Percentiles rank a stretch among this genome's conserved stretches.
Evolutionary conservation across 1,284 basidiomycete species (phyloP).

Genomic region (Pisolithus thermaeus): DNA sequence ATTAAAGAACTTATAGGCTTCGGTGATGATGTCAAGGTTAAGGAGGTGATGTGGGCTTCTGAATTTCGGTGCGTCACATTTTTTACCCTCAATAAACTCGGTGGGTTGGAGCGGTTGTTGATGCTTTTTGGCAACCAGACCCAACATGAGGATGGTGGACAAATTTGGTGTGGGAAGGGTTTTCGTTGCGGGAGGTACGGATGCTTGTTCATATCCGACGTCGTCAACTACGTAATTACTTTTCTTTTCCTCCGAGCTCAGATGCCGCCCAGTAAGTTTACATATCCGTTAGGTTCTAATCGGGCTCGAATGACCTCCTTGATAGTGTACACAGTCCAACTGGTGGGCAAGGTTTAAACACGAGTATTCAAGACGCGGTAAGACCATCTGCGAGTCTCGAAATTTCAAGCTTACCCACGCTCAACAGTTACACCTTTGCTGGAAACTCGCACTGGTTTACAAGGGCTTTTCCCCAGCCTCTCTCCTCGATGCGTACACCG

Average conservation of each 20-base stretch:
- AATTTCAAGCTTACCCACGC: too few species aligned
- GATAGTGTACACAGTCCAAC: too few species aligned
- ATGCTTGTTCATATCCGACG: too few species aligned
- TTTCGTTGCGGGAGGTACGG: too few species aligned
- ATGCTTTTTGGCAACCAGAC: slow-evolving; percentile 8
- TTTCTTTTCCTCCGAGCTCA: background rate
- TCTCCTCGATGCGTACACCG: slow-evolving; percentile 31
- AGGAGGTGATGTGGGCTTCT: slow-evolving; percentile 9
- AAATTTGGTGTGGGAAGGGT: background rate
- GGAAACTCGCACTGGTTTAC: slow-evolving; percentile 31
- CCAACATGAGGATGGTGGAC: slow-evolving; percentile 25
- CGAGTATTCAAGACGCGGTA: too few species aligned
- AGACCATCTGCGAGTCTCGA: too few species aligned
- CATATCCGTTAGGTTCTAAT: too few species aligned
- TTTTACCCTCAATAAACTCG: background rate
- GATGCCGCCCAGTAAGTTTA: too few species aligned
- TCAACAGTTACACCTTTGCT: slow-evolving; percentile 33
- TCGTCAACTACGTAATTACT: too few species aligned
- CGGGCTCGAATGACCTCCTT: too few species aligned
- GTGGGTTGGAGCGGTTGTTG: too few species aligned
- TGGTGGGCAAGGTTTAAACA: too few species aligned
- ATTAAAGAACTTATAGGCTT: slow-evolving; percentile 12
- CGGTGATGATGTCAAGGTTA: slow-evolving; percentile 11
- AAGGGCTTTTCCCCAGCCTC: slow-evolving; percentile 9
- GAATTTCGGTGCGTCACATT: slow-evolving; percentile 21